Base-by-base conservation (phyloP, 1,284 basidiomycete species). In the Austroboletus niveus region DNA sequence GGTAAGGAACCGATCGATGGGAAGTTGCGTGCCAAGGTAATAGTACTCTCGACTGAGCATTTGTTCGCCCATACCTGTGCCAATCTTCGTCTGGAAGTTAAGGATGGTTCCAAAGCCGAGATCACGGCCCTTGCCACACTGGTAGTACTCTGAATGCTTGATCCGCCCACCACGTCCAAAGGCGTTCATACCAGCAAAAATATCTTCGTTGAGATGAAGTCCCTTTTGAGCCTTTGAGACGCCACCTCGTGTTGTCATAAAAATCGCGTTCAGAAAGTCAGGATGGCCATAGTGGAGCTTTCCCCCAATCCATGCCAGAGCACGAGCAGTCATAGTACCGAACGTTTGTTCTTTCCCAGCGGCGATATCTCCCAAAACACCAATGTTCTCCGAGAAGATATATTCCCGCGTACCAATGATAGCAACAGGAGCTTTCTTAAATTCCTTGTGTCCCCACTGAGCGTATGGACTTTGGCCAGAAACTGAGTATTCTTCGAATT, bases 281-380 rank as follows among this genome's bases (percentile, higher is more conserved):
- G 97, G 97, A 70, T 94, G 96, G 64, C 97, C 97, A 65, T 98
- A 99, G 75, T 99, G 97, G 62, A 99, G 79, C 73, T 99, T 99
- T 57, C 96, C 97, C 52, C 97, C 97, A 59, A 99, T 97, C 86
- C 93, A 98, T 4, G 96, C 93, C 54, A 98, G 77, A 1, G 92
- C 90, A 69, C 97, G 89, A 54, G 96, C 96, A 4, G 96, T 94
- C 78, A 99, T 87, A 12, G 97, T 99, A 79, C 97, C 97, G 74
- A 99, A 99, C 36, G 97, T 99, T 75, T 99, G 97, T 76, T 99
- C 97, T 78, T 99, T 99, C 49, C 97, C 97, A 54, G 97, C 97
- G 45, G 97, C 97, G 61, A 99, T 94, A 71, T 99, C 97, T 76
- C 97, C 97, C 53, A 99, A 81, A 41, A 99, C 92, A 80, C 97